Evolutionary conservation across 441 rosid species (phyloP).

Genomic region (Melastoma candidum): DNA sequence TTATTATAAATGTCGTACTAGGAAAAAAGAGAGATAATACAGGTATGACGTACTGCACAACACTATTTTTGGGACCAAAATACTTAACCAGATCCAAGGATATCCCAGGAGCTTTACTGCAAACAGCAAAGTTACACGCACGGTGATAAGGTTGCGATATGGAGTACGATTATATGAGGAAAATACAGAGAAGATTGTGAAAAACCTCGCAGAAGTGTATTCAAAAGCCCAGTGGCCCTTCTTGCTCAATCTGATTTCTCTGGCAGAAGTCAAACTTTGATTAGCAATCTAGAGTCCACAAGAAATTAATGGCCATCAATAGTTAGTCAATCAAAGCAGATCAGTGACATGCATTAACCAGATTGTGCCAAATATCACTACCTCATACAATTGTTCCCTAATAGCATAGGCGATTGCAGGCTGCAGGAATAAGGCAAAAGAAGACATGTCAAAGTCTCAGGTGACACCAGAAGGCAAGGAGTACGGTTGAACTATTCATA

Average conservation of each 20-base stretch:
- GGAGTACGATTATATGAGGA: slow-evolving; percentile 2
- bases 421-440: slow-evolving; percentile 26
- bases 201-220: slow-evolving; percentile 48
- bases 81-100: slow-evolving; percentile 74
- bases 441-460: not conserved
- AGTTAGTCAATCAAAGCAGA: slow-evolving; percentile 1
- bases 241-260: slow-evolving; percentile 75
- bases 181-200: slow-evolving; percentile 2
- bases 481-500: not conserved
- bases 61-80: slow-evolving; percentile 70
- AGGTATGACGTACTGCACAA: slow-evolving; percentile 44
- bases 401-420: slow-evolving; percentile 92
- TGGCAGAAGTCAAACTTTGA: slow-evolving; percentile 77
- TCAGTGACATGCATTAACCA: not conserved
- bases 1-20: too few relatives aligned
- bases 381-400: slow-evolving; percentile 93
- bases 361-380: slow-evolving; percentile 8
- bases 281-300: slow-evolving; percentile 53
- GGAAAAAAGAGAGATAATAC: slow-evolving; percentile 6
- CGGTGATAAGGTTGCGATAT: not conserved
- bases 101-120: slow-evolving; percentile 65
- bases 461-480: not conserved
- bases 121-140: not conserved
- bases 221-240: slow-evolving; percentile 76
- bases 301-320: not conserved